Evolutionary conservation across 192 early-diverging fungal species (phyloP), one percentile per base, ranked within the genome.

Genomic region (Diversispora eburnea): DNA sequence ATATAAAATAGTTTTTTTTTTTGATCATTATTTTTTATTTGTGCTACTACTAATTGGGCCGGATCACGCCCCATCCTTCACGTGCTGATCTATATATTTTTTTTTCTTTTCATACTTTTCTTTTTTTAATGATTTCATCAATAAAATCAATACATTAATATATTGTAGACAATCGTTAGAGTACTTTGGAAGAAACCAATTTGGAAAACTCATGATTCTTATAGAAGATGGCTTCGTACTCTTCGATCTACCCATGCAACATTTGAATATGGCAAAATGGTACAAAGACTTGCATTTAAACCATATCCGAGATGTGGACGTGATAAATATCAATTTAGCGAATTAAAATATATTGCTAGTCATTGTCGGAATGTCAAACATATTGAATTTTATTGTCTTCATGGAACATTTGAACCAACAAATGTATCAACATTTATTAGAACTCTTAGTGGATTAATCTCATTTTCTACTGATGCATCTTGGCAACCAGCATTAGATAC

Each of bases 351-450:
- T 62, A 62, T 62, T 12, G 60, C 60, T 17, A 62, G 7, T 7
- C 60, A 62, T 62, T 62, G 60, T 62, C 25, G 7, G 13, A 62
- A 62, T 15, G 60, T 62, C 3, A 62, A 62, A 22, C 39, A 41
- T 62, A 62, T 62, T 41, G 60, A 62, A 39, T 62, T 62, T 62
- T 62, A 62, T 62, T 62, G 60, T 17, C 60, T 62, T 41, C 60
- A 62, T 41, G 60, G 60, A 41, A 41, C 15, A 41, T 62, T 62
- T 43, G 60, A 62, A 42, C 60, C 60, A 5, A 6, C 15, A 43
- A 22, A 62, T 42, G 39, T 62, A 62, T 10, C 60, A 7, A 62
- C 41, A 39, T 62, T 62, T 42, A 17, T 62, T 15, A 62, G 17
- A 7, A 12, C 7, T 39, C 15, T 62, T 22, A 22, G 33, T 15